Evolutionary conservation across 75 land plant species (phyloP), one percentile per base, ranked within the genome.

Genomic region (Azolla pinnata): DNA sequence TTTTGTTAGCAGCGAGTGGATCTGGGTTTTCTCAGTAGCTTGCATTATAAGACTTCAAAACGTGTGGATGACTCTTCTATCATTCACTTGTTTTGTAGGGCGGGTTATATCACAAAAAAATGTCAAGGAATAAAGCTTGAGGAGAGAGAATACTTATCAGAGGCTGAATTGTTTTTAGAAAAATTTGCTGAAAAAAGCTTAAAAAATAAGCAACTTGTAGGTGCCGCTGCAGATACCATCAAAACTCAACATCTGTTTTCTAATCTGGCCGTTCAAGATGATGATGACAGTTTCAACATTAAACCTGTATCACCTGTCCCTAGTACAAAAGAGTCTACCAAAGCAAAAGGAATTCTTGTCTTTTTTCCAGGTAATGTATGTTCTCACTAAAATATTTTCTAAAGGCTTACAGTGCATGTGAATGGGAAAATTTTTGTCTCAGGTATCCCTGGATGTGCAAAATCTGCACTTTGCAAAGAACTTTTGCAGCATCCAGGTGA

Each of bases 391-490:
- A n/a, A n/a, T n/a, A n/a, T n/a, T n/a, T n/a, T n/a, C n/a, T n/a
- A n/a, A n/a, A n/a, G n/a, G n/a, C n/a, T n/a, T n/a, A n/a, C n/a
- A n/a, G 51, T 48, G 14, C 19, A 17, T 48, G 51, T 48, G 51
- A 12, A 20, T 48, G 51, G 4, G 51, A n/a, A n/a, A n/a, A n/a
- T n/a, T n/a, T n/a, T n/a, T 46, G 49, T 72, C 44, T 23, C 75
- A 95, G 96, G 99, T 40, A 89, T 95, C 58, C 99, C 96, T 31
- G 99, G 99, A 27, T 95, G 99, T 83, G 99, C 90, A 28, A 95
- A 95, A 62, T 93, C 98, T 66, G 98, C 96, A 17, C 77, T 93
- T 31, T 85, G 96, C 75, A 85, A 73, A 60, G 96, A 80, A 62
- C 61, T 95, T 51, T 24, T 83, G 16, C 75, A 61, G 57, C 3